phyloP scores from a whole-genome alignment of 1,139 yeast genomes.

The Geotrichum siamense region DNA sequence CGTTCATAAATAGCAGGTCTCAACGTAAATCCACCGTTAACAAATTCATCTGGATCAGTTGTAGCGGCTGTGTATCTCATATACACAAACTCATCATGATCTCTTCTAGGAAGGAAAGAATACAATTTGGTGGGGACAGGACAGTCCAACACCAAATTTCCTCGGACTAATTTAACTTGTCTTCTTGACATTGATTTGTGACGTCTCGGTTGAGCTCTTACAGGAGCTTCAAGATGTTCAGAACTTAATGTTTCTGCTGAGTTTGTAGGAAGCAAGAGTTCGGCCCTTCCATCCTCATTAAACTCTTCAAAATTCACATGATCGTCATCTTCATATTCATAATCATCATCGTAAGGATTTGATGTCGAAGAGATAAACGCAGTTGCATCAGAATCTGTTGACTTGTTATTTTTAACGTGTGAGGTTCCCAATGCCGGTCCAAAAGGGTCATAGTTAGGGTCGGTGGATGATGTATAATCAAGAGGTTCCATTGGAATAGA shows the following conservation, averaged over 20 bases:
- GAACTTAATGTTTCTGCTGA: constrained; percentile 27
- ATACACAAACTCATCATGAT: constrained; percentile 88
- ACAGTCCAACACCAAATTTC: constrained; percentile 81
- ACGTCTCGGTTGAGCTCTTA: constrained; percentile 51
- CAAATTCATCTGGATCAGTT: constrained; percentile 76
- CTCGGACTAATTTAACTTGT: constrained; percentile 63
- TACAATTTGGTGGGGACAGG: constrained; percentile 85
- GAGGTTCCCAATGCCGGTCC: constrained; percentile 6
- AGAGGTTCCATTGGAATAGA: constrained; percentile 16
- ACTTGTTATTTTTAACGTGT: constrained; percentile 6
- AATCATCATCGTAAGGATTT: neutral
- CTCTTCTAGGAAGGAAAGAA: constrained; percentile 71
- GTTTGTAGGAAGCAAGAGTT: constrained; percentile 24
- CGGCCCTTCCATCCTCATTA: constrained; percentile 23
- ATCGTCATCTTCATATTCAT: constrained; percentile 9
- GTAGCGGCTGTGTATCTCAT: constrained; percentile 96
- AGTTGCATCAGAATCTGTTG: constrained; percentile 13
- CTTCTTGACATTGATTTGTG: constrained; percentile 51
- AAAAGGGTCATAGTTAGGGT: neutral
- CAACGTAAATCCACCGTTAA: constrained; percentile 68
- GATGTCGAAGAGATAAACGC: neutral
- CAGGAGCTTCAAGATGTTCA: constrained; percentile 34
- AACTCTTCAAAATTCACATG: constrained; percentile 9
- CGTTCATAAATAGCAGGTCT: constrained; percentile 79
- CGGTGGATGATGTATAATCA: neutral